These are phyloP conservation scores for Pseudogymnoascus sp. DNA, from an alignment of 2,329 filamentous ascomycete species.

Conservation along the genomic window DNA sequence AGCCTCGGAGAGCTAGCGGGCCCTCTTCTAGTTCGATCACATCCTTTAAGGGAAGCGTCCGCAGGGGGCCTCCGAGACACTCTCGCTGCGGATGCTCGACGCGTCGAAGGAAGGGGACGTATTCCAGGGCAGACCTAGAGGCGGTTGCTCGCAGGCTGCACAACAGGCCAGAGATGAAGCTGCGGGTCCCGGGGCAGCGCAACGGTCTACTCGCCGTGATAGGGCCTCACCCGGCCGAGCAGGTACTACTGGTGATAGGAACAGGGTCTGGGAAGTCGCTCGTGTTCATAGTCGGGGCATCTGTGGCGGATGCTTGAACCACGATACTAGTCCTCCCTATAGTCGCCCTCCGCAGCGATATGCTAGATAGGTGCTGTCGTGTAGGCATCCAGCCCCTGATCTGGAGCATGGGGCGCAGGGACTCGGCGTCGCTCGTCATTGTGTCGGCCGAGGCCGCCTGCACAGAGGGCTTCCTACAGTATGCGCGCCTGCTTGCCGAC, in stretches of 20 bases:
- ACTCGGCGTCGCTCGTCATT: slow-evolving; percentile 13
- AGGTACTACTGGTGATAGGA: slow-evolving; percentile 15
- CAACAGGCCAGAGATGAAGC: slow-evolving; percentile 10
- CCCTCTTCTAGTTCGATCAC: slow-evolving; percentile 14
- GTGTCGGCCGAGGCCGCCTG: slow-evolving; percentile 13
- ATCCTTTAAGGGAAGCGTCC: slow-evolving; percentile 12
- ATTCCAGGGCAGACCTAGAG: slow-evolving; percentile 12
- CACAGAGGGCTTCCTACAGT: slow-evolving; percentile 14
- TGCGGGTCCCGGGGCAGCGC: slow-evolving; percentile 10
- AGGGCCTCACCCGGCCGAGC: slow-evolving; percentile 11
- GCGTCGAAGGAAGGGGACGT: slow-evolving; percentile 5
- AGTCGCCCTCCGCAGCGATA: slow-evolving; percentile 12
- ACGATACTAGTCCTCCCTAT: slow-evolving; percentile 16
- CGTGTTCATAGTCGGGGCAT: slow-evolving; percentile 11
- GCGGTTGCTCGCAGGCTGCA: slow-evolving; percentile 10
- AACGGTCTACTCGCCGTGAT: slow-evolving; percentile 13
- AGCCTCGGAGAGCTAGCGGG: slow-evolving; percentile 8
- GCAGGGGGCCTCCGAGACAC: background rate
- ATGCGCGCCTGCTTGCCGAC: background rate
- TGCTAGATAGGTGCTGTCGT: slow-evolving; percentile 14
- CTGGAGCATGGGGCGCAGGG: slow-evolving; percentile 1
- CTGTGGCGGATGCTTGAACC: slow-evolving; percentile 15
- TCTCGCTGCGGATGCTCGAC: slow-evolving; percentile 12
- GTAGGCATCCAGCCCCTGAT: slow-evolving; percentile 12
- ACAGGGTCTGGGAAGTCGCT: slow-evolving; percentile 14